These are phyloP conservation scores for Arxiozyma telluris DNA, from an alignment of 1,139 yeast species.

Conservation along the genomic window DNA sequence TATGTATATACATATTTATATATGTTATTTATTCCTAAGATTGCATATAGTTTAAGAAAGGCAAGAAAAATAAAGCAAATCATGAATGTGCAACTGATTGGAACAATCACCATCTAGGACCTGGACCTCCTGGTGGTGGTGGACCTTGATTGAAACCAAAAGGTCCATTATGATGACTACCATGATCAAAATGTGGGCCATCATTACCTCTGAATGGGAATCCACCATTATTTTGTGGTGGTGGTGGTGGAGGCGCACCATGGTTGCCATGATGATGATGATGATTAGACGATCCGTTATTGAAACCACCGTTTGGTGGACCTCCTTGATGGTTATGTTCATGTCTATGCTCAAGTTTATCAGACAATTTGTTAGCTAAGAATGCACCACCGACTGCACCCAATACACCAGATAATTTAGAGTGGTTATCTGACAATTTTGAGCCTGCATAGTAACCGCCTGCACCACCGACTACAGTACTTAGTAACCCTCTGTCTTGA, in stretches of 20 bases:
- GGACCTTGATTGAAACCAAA: not conserved
- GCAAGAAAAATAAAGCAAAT: not conserved
- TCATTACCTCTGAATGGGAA: constrained; percentile 8
- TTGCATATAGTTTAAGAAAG: not conserved
- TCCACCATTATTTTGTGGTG: constrained; percentile 7
- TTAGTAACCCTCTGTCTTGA: constrained; percentile 48
- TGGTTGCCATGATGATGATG: constrained; percentile 8
- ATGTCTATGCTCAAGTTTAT: constrained; percentile 29
- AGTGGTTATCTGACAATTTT: constrained; percentile 38
- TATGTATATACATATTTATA: no score
- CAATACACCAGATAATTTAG: constrained; percentile 43
- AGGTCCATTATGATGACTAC: not conserved
- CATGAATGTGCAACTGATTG: not conserved
- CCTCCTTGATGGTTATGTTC: not conserved
- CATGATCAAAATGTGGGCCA: constrained; percentile 7
- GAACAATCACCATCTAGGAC: not conserved
- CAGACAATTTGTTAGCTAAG: constrained; percentile 47
- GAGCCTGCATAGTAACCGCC: constrained; percentile 45
- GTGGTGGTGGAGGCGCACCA: constrained; percentile 1
- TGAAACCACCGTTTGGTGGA: constrained; percentile 10
- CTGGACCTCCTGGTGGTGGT: not conserved
- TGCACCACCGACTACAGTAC: constrained; percentile 51
- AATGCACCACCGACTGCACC: constrained; percentile 59
- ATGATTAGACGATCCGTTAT: constrained; percentile 12
- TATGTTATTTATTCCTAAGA: not conserved